These are phyloP conservation scores for Annona squamosa DNA, from an alignment of 164 flowering plant species.

Conservation along the genomic window DNA sequence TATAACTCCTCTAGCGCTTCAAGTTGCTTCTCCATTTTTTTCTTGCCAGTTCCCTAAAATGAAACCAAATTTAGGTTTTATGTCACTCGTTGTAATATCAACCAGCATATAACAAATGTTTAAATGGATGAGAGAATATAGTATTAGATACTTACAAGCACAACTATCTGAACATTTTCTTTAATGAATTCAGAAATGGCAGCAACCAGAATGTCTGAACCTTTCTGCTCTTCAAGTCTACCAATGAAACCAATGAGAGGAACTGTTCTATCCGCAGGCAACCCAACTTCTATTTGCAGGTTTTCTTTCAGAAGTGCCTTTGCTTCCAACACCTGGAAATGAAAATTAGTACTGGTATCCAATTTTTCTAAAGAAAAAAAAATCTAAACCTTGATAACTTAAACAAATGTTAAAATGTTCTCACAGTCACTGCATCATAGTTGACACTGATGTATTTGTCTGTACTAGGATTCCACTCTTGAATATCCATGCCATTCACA, in stretches of 20 bases:
- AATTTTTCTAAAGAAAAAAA: neutral
- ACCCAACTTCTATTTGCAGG: constrained; percentile 85
- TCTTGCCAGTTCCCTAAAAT: constrained; percentile 86
- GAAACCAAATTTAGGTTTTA: neutral
- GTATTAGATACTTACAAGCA: constrained; percentile 45
- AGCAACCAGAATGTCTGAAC: constrained; percentile 79
- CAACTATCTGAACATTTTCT: constrained; percentile 60
- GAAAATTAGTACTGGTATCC: neutral
- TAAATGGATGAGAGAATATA: neutral
- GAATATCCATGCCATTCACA: constrained; percentile 90
- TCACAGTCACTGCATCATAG: constrained; percentile 71
- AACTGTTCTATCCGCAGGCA: constrained; percentile 62
- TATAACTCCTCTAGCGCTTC: constrained; percentile 53
- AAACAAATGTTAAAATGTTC: constrained; percentile 10
- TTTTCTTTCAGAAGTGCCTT: constrained; percentile 77
- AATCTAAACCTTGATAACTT: no score
- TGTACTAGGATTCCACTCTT: constrained; percentile 81
- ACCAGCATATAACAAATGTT: neutral
- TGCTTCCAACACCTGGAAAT: constrained; percentile 57
- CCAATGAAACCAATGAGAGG: constrained; percentile 93
- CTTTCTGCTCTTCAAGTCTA: constrained; percentile 94
- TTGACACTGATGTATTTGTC: constrained; percentile 60
- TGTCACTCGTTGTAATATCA: neutral
- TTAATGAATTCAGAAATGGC: constrained; percentile 58
- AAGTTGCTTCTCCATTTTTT: constrained; percentile 68